Base-by-base conservation (phyloP, 768 basidiomycete genomes). In the Podaxis carcinomalis region DNA sequence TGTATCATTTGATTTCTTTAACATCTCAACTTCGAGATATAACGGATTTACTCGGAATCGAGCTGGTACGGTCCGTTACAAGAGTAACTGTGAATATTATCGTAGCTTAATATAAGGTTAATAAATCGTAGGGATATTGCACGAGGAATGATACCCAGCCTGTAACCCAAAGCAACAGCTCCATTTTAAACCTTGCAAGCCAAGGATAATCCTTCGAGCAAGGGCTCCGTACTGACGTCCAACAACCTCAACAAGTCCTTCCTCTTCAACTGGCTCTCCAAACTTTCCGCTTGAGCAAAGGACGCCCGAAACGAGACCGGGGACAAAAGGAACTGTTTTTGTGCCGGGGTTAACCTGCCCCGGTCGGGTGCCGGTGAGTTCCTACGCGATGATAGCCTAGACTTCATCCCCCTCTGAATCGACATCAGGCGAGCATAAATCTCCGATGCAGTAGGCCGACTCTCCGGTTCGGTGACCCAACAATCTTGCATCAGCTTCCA, bases 401-500 rank as follows among this genome's bases (percentile, higher is more conserved):
- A 14, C 3, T 62, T 19, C 6, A 19, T 19, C 14, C n/a, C 42
- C n/a, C 16, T 21, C 16, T 19, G 42, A n/a, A 21, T 44, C 14
- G 42, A 44, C n/a, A 19, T 19, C 16, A 44, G 42, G 14, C 42
- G 19, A 44, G 42, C 21, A 16, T 16, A 28, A 42, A 67, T 61
- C 7, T 59, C 56, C 5, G 7, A n/a, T 1, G 63, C 57, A 11
- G 57, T 54, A 2, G 71, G 72, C 10, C 71, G 67, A 10, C 55
- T 53, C 7, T 28, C 49, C 0, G 72, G 68, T 14, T 65, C 44
- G 13, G 56, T 49, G 6, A 39, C 39, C 72, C 72, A 73, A 52
- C 71, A 71, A 4, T 66, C 63, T 51, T 67, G 59, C 50, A 71
- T 67, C 2, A 71, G 47, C 3, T 56, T 32, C 70, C 72, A 72